Evolutionary conservation across 805 yeast species (phyloP), one percentile per base, ranked within the genome.

Genomic region (Starmerella riodocensis): DNA sequence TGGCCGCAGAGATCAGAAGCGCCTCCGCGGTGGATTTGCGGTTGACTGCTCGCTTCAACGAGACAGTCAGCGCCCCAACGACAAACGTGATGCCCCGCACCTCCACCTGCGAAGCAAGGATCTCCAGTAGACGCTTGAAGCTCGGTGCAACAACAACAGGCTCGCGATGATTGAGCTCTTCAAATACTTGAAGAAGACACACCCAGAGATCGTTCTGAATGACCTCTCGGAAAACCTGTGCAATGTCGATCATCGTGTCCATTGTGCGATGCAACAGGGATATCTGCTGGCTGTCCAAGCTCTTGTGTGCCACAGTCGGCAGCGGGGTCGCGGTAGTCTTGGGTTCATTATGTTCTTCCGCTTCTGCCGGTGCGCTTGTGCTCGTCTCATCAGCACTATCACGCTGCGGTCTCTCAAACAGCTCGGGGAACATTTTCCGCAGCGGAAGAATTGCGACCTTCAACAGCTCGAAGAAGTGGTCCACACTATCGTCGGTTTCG

Each of bases 401-500:
- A n/a, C n/a, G n/a, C n/a, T n/a, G n/a, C 39, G 54, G 67, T 29
- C 65, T 68, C 22, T 66, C 68, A 40, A 70, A 67, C 29, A 77
- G 61, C 37, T 74, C 70, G 7, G 93, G 86, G 31, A 79, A 58
- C 7, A 69, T 60, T 23, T 64, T 66, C 21, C 76, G 68, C 14
- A 85, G 59, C 0, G 82, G 77, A 17, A 76, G 64, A 62, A 80
- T 65, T 14, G 73, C 70, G 5, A 85, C 68, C 46, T 94, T 66
- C 36, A 85, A 59, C 20, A 86, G 63, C 54, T 88, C 96, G 56
- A 88, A 83, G 32, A 84, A 60, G 52, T 81, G 83, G 50, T 83
- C 93, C 39, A 81, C 76, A 37, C 75, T 77, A 22, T 64, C 66
- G 8, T 69, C 73, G 21, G 39, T 48, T 39, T 43, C 61, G 21